Evolutionary conservation across 1,284 basidiomycete species (phyloP).

Genomic region (Fomitopsis schrenkii): DNA sequence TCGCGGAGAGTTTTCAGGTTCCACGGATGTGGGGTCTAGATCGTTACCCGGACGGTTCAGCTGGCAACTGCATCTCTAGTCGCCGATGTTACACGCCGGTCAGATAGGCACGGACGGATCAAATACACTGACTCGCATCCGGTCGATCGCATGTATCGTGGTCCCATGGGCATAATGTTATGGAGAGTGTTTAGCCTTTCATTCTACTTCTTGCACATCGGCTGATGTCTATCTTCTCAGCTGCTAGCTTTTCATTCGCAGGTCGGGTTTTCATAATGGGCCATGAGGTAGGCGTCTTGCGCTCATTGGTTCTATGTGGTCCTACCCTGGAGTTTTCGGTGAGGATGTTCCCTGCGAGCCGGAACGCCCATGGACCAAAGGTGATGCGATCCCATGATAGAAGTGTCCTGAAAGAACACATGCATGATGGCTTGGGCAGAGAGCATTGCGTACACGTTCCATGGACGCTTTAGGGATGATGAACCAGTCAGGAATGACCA

Average conservation of each 20-base stretch:
- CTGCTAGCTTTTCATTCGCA: not conserved
- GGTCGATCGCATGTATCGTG: not conserved
- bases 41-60: not conserved
- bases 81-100: not conserved
- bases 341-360: not conserved
- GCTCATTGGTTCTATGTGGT: not conserved
- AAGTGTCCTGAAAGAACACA: not conserved
- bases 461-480: not conserved
- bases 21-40: not conserved
- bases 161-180: not conserved
- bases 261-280: not conserved
- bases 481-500: not conserved
- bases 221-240: not conserved
- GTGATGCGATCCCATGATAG: constrained; percentile 11
- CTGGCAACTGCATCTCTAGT: not conserved
- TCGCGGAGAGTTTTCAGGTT: not conserved
- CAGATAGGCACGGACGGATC: not conserved
- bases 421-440: not conserved
- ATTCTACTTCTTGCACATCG: not conserved
- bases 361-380: not conserved
- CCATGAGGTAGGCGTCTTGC: not conserved
- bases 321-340: not conserved
- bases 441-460: constrained; percentile 9
- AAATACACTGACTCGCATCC: not conserved
- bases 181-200: not conserved